Conservation (phyloP, 1,139 yeast genomes). For the Blastobotrys aristatus region DNA sequence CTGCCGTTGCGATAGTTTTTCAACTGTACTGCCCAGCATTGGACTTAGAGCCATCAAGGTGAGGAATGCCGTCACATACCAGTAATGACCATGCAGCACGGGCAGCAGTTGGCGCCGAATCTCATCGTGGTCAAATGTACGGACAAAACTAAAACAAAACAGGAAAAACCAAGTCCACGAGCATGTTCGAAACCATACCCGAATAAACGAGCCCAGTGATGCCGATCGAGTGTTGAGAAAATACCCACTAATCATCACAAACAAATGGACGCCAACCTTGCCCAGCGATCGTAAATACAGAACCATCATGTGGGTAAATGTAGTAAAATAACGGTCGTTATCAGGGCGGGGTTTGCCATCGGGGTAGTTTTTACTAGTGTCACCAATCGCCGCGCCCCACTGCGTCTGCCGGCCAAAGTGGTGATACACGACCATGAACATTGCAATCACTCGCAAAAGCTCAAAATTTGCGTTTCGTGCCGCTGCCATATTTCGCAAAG, state of each 20-base stretch:
- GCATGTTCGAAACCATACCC: slow-evolving; percentile 1
- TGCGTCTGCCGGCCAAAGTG: slow-evolving; percentile 10
- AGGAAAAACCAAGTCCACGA: neutral
- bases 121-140: neutral
- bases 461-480: slow-evolving; percentile 13
- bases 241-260: neutral
- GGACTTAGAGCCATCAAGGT: neutral
- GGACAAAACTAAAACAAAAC: neutral
- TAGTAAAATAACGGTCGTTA: neutral
- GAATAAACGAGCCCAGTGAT: neutral
- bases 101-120: neutral
- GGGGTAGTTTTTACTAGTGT: slow-evolving; percentile 4
- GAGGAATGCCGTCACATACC: neutral
- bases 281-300: neutral
- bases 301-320: neutral
- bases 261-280: neutral
- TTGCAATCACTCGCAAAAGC: slow-evolving; percentile 12
- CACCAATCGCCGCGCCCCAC: slow-evolving; percentile 8
- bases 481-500: neutral
- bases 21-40: neutral
- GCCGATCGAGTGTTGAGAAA: neutral
- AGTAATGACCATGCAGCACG: neutral
- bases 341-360: neutral
- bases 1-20: neutral
- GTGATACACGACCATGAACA: slow-evolving; percentile 13